Conservation (phyloP, 2,329 filamentous ascomycete genomes). For the Zopfia rhizophila region DNA sequence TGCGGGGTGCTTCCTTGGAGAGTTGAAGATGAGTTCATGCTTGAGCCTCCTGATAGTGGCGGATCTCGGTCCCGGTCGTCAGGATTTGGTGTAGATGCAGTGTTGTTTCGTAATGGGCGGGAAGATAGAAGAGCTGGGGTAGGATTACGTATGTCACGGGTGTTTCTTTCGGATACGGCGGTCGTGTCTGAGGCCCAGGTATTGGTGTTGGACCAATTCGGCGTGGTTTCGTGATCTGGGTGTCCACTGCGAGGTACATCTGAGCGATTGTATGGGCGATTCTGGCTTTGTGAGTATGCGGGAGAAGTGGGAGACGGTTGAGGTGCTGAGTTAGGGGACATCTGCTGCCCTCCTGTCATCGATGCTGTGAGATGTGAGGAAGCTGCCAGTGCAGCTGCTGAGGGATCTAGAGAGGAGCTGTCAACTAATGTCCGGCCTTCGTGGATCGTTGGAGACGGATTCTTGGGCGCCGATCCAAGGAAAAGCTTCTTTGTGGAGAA, state of each 20-base stretch:
- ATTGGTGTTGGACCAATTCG: slow-evolving; percentile 40
- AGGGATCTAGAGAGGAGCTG: slow-evolving; percentile 59
- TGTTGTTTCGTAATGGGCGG: slow-evolving; percentile 41
- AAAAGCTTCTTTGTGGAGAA: slow-evolving; percentile 65
- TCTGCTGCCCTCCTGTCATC: slow-evolving; percentile 52
- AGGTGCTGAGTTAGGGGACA: slow-evolving; percentile 53
- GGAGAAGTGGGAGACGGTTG: slow-evolving; percentile 62
- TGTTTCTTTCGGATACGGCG: slow-evolving; percentile 36
- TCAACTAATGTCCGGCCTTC: slow-evolving; percentile 55
- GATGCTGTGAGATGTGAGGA: slow-evolving; percentile 62
- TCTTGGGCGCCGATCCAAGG: slow-evolving; percentile 60
- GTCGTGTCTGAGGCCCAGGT: slow-evolving; percentile 44
- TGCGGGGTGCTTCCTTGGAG: slow-evolving; percentile 15
- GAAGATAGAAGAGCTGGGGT: slow-evolving; percentile 44
- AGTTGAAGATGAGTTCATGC: slow-evolving; percentile 33
- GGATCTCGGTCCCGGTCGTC: slow-evolving; percentile 43
- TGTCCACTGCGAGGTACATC: slow-evolving; percentile 43
- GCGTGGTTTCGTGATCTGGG: slow-evolving; percentile 42
- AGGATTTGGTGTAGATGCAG: slow-evolving; percentile 40
- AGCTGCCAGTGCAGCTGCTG: slow-evolving; percentile 61
- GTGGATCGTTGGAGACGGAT: slow-evolving; percentile 62
- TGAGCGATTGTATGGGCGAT: slow-evolving; percentile 41
- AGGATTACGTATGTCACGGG: slow-evolving; percentile 41
- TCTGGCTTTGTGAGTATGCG: slow-evolving; percentile 54
- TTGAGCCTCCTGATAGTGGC: slow-evolving; percentile 48